phyloP scores from a whole-genome alignment of 768 basidiomycete species.

The Cantharellus cinnabarinus region DNA sequence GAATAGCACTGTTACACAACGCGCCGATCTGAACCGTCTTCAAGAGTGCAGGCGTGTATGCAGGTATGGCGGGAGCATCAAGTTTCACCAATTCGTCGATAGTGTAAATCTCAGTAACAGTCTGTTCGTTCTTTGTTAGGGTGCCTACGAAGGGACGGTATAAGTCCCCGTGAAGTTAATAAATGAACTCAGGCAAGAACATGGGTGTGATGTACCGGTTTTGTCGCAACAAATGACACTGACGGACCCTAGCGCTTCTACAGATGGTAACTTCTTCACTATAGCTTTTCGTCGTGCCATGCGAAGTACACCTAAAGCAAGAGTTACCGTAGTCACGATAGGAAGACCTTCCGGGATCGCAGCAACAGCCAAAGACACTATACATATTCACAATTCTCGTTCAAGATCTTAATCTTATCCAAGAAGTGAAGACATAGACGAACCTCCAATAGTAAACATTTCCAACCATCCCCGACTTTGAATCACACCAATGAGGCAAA shows the following conservation, averaged over 20 bases:
- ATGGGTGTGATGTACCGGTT: slow-evolving; percentile 36
- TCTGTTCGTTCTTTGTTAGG: slow-evolving; percentile 89
- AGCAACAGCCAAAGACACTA: slow-evolving; percentile 94
- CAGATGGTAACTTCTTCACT: slow-evolving; percentile 90
- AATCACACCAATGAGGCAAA: slow-evolving; percentile 72
- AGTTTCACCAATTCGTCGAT: slow-evolving; percentile 64
- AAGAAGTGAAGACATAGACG: slow-evolving; percentile 2
- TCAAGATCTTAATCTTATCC: slow-evolving; percentile 3
- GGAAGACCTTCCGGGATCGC: slow-evolving; percentile 94
- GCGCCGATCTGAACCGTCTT: slow-evolving; percentile 68
- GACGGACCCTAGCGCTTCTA: slow-evolving; percentile 82
- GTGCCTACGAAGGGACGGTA: slow-evolving; percentile 32
- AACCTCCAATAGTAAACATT: slow-evolving; percentile 98
- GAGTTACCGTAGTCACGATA: slow-evolving; percentile 91
- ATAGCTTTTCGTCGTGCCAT: slow-evolving; percentile 94
- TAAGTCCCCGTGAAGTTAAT: neutral
- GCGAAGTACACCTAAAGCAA: slow-evolving; percentile 79
- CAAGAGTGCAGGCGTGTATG: slow-evolving; percentile 42
- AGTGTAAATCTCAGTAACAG: slow-evolving; percentile 70
- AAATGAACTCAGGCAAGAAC: neutral
- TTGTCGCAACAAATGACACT: slow-evolving; percentile 98
- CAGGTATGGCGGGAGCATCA: slow-evolving; percentile 27
- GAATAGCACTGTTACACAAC: slow-evolving; percentile 75
- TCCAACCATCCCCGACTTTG: slow-evolving; percentile 82
- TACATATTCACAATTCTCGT: neutral